A percentile compares a stretch with the other conserved stretches of the same genome.
Conservation (phyloP, 169 alveolate genomes). For the Neospora caninum region DNA sequence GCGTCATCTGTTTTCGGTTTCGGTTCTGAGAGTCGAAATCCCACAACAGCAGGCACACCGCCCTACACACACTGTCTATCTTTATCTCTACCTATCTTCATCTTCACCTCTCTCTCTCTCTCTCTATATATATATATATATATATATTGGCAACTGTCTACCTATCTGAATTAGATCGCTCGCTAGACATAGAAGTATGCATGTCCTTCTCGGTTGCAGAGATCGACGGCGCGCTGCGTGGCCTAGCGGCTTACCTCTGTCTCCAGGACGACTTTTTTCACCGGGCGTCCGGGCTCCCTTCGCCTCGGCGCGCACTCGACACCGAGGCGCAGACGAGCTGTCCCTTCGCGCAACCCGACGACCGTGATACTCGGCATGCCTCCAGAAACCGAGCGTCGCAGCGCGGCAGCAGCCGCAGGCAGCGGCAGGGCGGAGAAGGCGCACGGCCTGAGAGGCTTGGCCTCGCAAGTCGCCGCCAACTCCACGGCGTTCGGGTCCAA, state of each 20-base stretch:
- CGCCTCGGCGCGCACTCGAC: neutral
- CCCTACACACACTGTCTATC: neutral
- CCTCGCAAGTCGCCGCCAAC: too few species aligned
- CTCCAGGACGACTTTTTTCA: neutral
- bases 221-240: too few species aligned
- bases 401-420: neutral
- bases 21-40: neutral
- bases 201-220: too few species aligned
- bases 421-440: neutral
- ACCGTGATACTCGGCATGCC: conserved; percentile 1
- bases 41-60: neutral
- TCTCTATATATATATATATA: neutral
- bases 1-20: neutral
- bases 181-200: too few species aligned
- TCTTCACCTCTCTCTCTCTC: neutral
- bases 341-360: conserved; percentile 5
- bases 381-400: neutral
- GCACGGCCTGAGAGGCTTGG: too few species aligned
- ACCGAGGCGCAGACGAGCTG: neutral
- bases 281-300: neutral
- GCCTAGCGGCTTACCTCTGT: neutral
- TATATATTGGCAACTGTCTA: neutral
- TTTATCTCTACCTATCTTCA: neutral
- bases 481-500: neutral
- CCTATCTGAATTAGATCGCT: neutral